Percentiles rank a stretch among this genome's conserved stretches.
These are phyloP conservation scores for Penicillium psychrosexuale DNA, from an alignment of 2,329 filamentous ascomycete genomes.

Conservation along the genomic window DNA sequence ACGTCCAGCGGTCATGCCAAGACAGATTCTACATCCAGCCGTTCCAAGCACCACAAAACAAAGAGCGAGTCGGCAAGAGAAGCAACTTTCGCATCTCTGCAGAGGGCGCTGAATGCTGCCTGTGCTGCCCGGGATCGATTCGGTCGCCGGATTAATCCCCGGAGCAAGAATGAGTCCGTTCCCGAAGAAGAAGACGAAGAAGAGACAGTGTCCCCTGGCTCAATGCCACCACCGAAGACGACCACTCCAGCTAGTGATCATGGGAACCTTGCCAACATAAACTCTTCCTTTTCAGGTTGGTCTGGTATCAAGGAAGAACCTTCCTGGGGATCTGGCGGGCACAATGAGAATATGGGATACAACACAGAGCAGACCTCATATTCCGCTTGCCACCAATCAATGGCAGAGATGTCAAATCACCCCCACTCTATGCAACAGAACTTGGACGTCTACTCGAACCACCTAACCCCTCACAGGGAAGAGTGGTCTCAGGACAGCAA, in stretches of 20 bases:
- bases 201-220: slow-evolving; percentile 30
- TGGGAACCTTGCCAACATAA: slow-evolving; percentile 16
- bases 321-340: slow-evolving; percentile 27
- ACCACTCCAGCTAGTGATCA: slow-evolving; percentile 16
- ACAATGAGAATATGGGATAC: slow-evolving; percentile 25
- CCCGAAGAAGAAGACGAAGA: slow-evolving; percentile 25
- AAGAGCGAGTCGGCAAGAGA: slow-evolving; percentile 40
- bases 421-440: slow-evolving; percentile 17
- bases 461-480: slow-evolving; percentile 19
- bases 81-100: slow-evolving; percentile 45
- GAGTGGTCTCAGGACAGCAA: slow-evolving; percentile 30
- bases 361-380: slow-evolving; percentile 22
- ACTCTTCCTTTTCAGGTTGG: slow-evolving; percentile 30
- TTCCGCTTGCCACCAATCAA: slow-evolving; percentile 20
- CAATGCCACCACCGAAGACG: slow-evolving; percentile 22
- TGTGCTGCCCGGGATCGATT: slow-evolving; percentile 39
- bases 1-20: slow-evolving; percentile 2
- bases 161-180: slow-evolving; percentile 17
- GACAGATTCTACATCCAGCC: slow-evolving; percentile 15
- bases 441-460: slow-evolving; percentile 16
- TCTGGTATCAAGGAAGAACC: slow-evolving; percentile 26
- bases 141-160: slow-evolving; percentile 20
- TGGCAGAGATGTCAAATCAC: slow-evolving; percentile 18
- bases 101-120: slow-evolving; percentile 44
- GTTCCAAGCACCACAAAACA: slow-evolving; percentile 36